These are phyloP conservation scores for Collybia nuda DNA, from an alignment of 768 basidiomycete genomes.

Conservation along the genomic window DNA sequence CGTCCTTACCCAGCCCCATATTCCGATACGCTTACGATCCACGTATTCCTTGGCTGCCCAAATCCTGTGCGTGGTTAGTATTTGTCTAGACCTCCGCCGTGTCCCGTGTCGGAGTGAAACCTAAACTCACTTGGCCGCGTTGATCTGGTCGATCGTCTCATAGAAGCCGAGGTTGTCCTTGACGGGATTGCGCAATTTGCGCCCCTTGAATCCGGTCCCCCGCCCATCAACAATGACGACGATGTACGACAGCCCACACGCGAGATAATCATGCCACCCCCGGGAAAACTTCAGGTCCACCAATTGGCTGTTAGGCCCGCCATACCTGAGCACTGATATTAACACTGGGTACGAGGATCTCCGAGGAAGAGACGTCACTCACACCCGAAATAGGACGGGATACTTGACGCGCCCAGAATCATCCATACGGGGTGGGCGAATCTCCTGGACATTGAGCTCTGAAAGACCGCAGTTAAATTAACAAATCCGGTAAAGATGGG, in stretches of 20 bases:
- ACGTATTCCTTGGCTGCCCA: constrained; percentile 90
- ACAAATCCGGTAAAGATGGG: constrained; percentile 2
- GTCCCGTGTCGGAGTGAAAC: background rate
- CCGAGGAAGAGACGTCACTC: constrained; percentile 20
- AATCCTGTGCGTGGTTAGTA: constrained; percentile 38
- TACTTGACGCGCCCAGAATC: constrained; percentile 95
- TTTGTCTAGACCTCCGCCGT: background rate
- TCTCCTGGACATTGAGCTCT: constrained; percentile 91
- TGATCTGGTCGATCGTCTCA: constrained; percentile 89
- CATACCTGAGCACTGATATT: constrained; percentile 56
- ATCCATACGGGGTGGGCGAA: constrained; percentile 91
- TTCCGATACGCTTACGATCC: constrained; percentile 84
- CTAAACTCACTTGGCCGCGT: constrained; percentile 70
- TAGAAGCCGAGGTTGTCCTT: constrained; percentile 85
- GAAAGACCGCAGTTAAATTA: constrained; percentile 16
- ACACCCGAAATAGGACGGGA: constrained; percentile 91
- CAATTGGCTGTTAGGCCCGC: constrained; percentile 84
- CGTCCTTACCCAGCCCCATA: constrained; percentile 92
- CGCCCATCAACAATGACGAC: constrained; percentile 90
- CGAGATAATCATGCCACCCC: constrained; percentile 89
- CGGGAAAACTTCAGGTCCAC: constrained; percentile 66
- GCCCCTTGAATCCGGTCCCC: constrained; percentile 91
- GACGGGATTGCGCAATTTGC: constrained; percentile 83
- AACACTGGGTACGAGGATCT: constrained; percentile 8
- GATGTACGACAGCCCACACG: constrained; percentile 78